Base-by-base conservation (phyloP, 2,329 filamentous ascomycete genomes). In the Aspergillus latus region DNA sequence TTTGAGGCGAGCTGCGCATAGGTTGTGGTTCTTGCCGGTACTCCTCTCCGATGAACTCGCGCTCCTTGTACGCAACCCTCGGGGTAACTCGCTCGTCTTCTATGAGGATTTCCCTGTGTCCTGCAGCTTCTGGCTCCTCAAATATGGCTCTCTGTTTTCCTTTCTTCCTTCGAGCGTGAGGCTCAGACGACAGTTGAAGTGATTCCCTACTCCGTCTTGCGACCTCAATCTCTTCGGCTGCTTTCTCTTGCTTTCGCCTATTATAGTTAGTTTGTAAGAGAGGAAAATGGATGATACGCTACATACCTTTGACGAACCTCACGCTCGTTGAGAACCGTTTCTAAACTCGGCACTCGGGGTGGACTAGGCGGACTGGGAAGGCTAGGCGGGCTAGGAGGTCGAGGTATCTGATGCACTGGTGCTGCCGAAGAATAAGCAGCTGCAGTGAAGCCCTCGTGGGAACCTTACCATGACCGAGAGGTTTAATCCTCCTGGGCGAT, bases 1-100 rank as follows among this genome's bases (percentile, higher is more conserved):
- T 40, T 2, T 37, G n/a, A 29, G 45, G 34, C 2, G 46, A 89
- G 64, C 88, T 84, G 70, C 82, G 88, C 88, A 66, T 87, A 82
- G 59, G 84, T 30, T 88, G 84, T 42, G 84, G 79, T 34, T 83
- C 84, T 68, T 89, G 89, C 42, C 88, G 87, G 64, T 82, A 84
- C 10, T 84, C 83, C 67, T 86, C 84, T 44, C 74, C 71, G 8
- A 79, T 75, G 52, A 83, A 73, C 36, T 82, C 78, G 47, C 76
- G 74, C 50, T 82, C 77, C 50, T 67, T 66, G 13, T 60, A 52
- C 11, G 29, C 43, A 32, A 16, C n/a, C 16, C 61, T 51, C 4
- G 30, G 53, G 42, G 40, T 58, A 13, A 40, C 21, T 9, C 50
- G 47, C 15, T 59, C 60, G 5, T 54, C 53, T 39, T 64, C 66